Evolutionary conservation across 2,329 filamentous ascomycete genomes (phyloP).

Genomic region (Fonsecaea multimorphosa): DNA sequence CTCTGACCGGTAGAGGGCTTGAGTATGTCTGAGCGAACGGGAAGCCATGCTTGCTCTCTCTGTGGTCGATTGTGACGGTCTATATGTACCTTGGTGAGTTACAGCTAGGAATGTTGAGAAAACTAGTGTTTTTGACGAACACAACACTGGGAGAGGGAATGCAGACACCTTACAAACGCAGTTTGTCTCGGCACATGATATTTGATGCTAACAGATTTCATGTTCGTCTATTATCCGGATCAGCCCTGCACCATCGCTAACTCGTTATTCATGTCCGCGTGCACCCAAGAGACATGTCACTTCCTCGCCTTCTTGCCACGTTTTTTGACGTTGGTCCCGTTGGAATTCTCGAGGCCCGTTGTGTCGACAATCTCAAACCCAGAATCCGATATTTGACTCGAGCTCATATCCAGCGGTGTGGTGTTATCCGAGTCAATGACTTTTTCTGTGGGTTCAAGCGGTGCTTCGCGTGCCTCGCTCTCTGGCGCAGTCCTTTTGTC

Average conservation of each 20-base stretch:
- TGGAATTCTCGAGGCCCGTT: conserved; percentile 33
- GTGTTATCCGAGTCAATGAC: conserved; percentile 25
- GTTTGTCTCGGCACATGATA: not conserved
- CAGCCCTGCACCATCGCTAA: not conserved
- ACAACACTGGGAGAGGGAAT: not conserved
- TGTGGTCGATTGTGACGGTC: conserved; percentile 14
- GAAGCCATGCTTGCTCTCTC: conserved; percentile 12
- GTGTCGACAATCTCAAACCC: conserved; percentile 41
- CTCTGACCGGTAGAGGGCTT: conserved; percentile 12
- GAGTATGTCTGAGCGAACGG: conserved; percentile 17
- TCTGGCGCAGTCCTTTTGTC: conserved; percentile 16
- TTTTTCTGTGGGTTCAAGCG: conserved; percentile 4
- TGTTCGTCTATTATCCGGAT: not conserved
- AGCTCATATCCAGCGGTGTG: conserved; percentile 29
- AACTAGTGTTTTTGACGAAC: not conserved
- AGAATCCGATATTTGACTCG: conserved; percentile 37
- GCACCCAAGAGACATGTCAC: conserved; percentile 14
- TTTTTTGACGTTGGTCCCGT: conserved; percentile 33
- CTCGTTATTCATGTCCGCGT: not conserved
- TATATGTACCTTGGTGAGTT: not conserved
- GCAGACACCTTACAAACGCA: not conserved
- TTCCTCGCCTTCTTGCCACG: conserved; percentile 39
- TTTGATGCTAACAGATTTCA: not conserved
- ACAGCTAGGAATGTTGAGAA: not conserved
- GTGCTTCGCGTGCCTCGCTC: conserved; percentile 20